Conservation (phyloP, 495 filamentous ascomycete species). For the Penicillium taxi region DNA sequence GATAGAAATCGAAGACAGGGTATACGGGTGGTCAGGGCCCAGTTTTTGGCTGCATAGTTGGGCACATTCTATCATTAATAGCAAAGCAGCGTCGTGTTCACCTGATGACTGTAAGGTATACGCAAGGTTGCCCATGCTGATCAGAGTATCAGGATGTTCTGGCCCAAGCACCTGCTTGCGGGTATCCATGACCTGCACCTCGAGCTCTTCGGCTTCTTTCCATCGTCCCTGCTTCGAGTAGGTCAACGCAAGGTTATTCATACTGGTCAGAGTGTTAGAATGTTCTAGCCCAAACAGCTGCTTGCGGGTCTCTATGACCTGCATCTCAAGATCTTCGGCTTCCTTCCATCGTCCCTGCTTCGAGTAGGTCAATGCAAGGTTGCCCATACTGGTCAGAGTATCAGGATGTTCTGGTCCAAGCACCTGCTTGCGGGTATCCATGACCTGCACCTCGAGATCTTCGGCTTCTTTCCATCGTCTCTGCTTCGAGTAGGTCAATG, state of each 20-base stretch:
- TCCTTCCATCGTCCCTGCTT: constrained; percentile 1
- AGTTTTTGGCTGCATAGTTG: constrained; percentile 1
- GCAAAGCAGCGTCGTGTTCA: constrained; percentile 3
- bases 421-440: background rate
- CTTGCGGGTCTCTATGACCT: background rate
- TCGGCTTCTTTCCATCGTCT: background rate
- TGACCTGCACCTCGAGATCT: background rate
- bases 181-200: background rate
- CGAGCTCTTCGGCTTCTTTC: constrained; percentile 1
- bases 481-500: background rate
- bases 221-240: background rate
- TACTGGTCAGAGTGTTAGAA: constrained; percentile 1
- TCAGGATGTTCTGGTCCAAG: background rate
- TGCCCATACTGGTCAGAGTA: background rate
- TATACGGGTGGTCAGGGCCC: constrained; percentile 5
- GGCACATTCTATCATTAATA: constrained; percentile 7
- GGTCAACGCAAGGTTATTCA: background rate
- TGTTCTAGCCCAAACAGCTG: background rate
- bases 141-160: constrained; percentile 11
- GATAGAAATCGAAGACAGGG: constrained; percentile 4
- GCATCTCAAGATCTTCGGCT: background rate
- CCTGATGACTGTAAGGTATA: constrained; percentile 1
- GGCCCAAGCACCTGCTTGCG: constrained; percentile 6
- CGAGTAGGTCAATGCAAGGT: background rate
- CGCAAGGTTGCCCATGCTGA: constrained; percentile 10